Base-by-base conservation (phyloP, 2,329 filamentous ascomycete species). In the Furcasterigmium sp. region DNA sequence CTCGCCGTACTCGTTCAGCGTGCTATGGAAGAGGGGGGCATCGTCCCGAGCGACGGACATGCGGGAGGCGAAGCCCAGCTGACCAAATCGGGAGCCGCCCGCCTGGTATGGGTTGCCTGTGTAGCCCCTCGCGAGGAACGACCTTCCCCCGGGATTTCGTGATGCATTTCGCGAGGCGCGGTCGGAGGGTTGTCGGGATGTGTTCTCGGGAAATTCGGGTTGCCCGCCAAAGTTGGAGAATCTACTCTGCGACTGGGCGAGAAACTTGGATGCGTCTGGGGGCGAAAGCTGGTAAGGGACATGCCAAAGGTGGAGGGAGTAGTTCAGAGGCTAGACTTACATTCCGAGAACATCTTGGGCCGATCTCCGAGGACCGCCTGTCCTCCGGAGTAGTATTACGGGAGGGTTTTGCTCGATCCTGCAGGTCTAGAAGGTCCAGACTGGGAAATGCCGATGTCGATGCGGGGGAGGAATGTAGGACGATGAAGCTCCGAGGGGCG, bases 211-310 rank as follows among this genome's bases (percentile, higher is more conserved):
- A 48, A 65, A 68, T 50, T 69, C 80, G 47, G 78, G 66, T 61
- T 85, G 79, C 67, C 72, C 78, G 42, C 45, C 53, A 47, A 90
- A 82, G 62, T 72, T 81, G 53, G 85, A 88, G 57, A 97, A 74
- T 50, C 89, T 85, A 48, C 91, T 95, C 73, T 95, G 91, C 53
- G 91, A 96, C 78, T 97, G 93, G 48, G 91, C 88, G 56, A 98
- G 82, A 64, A 98, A 98, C 55, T 85, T 85, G 53, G 91, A 97
- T 58, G 93, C 93, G 84, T 97, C 93, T 96, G 59, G 42, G 42
- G 42, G 39, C 42, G 26, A 37, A 38, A 8, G n/a, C 42, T 58
- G 54, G 15, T 37, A 30, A 38, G 21, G 10, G 18, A 19, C 17
- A n/a, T 13, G 14, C 17, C 19, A n/a, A 8, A 19, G 10, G 19